Conservation (phyloP, 1,284 basidiomycete species). For the Trametes versicolor region DNA sequence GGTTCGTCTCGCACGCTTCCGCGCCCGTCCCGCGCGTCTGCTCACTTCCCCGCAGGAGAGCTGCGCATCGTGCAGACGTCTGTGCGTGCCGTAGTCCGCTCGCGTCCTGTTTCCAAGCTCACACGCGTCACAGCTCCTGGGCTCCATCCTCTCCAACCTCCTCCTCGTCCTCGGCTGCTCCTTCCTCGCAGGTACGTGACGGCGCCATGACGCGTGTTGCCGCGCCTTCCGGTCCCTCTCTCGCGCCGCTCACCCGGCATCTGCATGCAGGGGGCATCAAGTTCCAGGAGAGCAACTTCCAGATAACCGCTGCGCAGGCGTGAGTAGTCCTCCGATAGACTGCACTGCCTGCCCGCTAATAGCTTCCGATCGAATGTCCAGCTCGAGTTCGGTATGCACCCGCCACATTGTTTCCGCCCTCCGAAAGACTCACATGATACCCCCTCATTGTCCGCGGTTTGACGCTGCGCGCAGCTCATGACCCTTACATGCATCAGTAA, state of each 20-base stretch:
- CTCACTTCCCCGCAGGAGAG: constrained; percentile 59
- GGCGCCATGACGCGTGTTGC: background rate
- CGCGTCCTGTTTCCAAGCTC: background rate
- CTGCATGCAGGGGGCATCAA: constrained; percentile 66
- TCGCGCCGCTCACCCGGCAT: constrained; percentile 8
- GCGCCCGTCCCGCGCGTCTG: constrained; percentile 5
- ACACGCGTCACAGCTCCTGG: constrained; percentile 66
- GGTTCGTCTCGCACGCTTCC: constrained; percentile 51
- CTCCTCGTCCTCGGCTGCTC: constrained; percentile 90
- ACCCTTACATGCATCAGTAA: constrained; percentile 88
- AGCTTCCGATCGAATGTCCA: constrained; percentile 40
- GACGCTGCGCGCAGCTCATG: constrained; percentile 68
- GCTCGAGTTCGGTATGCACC: constrained; percentile 67
- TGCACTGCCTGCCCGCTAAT: constrained; percentile 31
- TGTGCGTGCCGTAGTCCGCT: constrained; percentile 49
- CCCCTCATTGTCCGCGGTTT: constrained; percentile 14
- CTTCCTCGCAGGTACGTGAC: constrained; percentile 74
- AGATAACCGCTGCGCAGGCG: constrained; percentile 87
- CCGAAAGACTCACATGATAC: constrained; percentile 11
- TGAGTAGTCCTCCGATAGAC: constrained; percentile 52
- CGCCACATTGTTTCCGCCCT: constrained; percentile 8
- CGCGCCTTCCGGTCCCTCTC: background rate
- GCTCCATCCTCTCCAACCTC: constrained; percentile 90
- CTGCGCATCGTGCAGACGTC: constrained; percentile 90
- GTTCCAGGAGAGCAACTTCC: constrained; percentile 77